These are phyloP conservation scores for Vachellia pachyceras DNA, from an alignment of 306 rosid genomes.

Conservation along the genomic window DNA sequence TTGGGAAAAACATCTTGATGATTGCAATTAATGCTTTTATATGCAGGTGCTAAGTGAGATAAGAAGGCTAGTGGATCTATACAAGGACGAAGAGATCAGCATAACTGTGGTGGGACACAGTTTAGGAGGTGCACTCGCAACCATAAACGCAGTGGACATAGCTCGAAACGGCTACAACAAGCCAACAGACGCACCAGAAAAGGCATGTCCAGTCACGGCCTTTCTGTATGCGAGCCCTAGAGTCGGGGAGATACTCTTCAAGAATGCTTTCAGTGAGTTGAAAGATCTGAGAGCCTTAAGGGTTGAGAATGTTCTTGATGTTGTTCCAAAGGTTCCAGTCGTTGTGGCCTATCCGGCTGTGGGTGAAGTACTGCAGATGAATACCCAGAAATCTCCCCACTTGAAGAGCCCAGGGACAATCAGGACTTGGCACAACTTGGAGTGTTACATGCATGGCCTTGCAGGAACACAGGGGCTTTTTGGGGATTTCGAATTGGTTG, in stretches of 20 bases:
- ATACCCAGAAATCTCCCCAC: conserved; percentile 52
- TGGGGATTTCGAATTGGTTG: conserved; percentile 61
- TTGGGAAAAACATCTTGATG: not conserved
- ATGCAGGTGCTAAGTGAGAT: conserved; percentile 65
- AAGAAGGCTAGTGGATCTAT: conserved; percentile 55
- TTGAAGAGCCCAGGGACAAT: conserved; percentile 44
- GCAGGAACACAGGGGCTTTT: conserved; percentile 69
- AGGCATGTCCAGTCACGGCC: conserved; percentile 60
- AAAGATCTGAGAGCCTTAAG: conserved; percentile 52
- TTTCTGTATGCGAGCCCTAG: conserved; percentile 62
- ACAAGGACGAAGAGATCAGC: conserved; percentile 71
- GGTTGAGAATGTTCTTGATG: conserved; percentile 49
- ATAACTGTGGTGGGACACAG: conserved; percentile 75
- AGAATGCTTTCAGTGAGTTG: conserved; percentile 31
- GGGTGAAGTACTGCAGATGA: too few species aligned
- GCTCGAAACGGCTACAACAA: conserved; percentile 52
- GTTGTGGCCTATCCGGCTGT: too few species aligned
- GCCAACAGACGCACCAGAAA: conserved; percentile 42
- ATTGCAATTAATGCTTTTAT: not conserved
- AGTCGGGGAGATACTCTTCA: conserved; percentile 55
- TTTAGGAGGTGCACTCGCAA: conserved; percentile 74
- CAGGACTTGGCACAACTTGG: conserved; percentile 60
- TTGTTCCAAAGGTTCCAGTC: conserved; percentile 54
- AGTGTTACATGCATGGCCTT: conserved; percentile 72
- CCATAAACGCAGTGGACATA: conserved; percentile 67